Base-by-base conservation (phyloP, 2,329 filamentous ascomycete genomes). In the Scopulariopsis brevicaulis region DNA sequence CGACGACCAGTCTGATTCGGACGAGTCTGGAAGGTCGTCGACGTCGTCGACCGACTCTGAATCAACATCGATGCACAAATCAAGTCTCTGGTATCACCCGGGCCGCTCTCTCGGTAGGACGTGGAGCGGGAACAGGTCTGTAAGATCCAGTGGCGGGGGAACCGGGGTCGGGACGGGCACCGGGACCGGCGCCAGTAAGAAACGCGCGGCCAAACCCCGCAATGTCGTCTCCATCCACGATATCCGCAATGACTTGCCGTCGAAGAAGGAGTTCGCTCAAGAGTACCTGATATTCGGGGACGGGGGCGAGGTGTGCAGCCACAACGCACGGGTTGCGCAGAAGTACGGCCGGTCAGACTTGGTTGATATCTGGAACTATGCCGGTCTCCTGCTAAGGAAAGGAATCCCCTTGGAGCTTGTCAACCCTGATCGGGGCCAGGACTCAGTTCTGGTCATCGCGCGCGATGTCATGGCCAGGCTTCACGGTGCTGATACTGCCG, bases 241-340 rank as follows among this genome's bases (percentile, higher is more conserved):
- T 61, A 69, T 95, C 28, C 80, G 82, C 11, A 75, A 81, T 54
- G 69, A 90, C 14, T 73, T 96, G n/a, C 92, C 92, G 0, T 87
- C 89, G 2, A 94, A 91, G 68, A 80, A 80, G 60, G 79, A 84
- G 58, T 80, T 96, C 61, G 94, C 91, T 1, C 76, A 83, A 59
- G 82, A 88, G 63, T 99, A 97, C 70, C 81, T 80, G 25, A 87
- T 96, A 15, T 92, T 94, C 68, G 91, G 91, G 3, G 84, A 91
- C 60, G 87, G 88, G 1, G 81, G 84, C n/a, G 81, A 87, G 43
- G 84, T 96, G 3, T 97, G 93, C 70, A 77, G 82, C 52, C 87
- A 95, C 65, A 99, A 99, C 69, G 89, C 91, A 10, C 73, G 74
- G 1, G 84, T 95, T 53, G 92, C 93, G 10, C 79, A 84, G 63